phyloP scores from a whole-genome alignment of 2,329 filamentous ascomycete genomes.

The Cercospora sojina region DNA sequence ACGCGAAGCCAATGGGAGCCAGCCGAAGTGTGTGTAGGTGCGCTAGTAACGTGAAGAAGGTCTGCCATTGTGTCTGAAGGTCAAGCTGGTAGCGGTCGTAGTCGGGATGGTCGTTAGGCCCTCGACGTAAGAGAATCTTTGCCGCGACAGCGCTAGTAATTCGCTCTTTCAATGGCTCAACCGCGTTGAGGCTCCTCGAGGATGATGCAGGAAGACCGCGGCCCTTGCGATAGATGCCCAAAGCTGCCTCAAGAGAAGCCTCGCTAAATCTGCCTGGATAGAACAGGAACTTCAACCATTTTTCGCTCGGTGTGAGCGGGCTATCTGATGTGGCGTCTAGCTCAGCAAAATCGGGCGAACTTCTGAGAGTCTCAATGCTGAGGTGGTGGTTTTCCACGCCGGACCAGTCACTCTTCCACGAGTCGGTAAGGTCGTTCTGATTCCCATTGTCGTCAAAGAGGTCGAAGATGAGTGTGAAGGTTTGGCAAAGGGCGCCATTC shows the following conservation, averaged over 20 bases:
- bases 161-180: constrained; percentile 68
- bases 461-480: constrained; percentile 72
- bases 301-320: constrained; percentile 54
- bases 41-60: constrained; percentile 80
- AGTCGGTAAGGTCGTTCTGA: constrained; percentile 58
- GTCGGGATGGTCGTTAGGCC: constrained; percentile 65
- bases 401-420: constrained; percentile 62
- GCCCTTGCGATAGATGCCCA: constrained; percentile 75
- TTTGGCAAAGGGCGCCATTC: constrained; percentile 59
- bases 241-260: constrained; percentile 76
- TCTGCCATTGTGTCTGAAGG: constrained; percentile 80
- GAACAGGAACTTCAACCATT: constrained; percentile 83
- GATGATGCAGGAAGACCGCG: constrained; percentile 43
- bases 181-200: constrained; percentile 45
- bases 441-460: constrained; percentile 57
- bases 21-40: constrained; percentile 84
- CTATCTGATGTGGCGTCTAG: constrained; percentile 33
- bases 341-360: constrained; percentile 39
- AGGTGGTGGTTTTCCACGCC: constrained; percentile 45
- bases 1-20: constrained; percentile 74
- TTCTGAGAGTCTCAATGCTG: constrained; percentile 43
- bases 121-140: constrained; percentile 64
- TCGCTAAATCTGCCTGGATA: constrained; percentile 78
- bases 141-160: constrained; percentile 71
- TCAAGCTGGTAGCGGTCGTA: constrained; percentile 72